Evolutionary conservation across 2,329 filamentous ascomycete genomes (phyloP).

Genomic region (Talaromyces islandicus): DNA sequence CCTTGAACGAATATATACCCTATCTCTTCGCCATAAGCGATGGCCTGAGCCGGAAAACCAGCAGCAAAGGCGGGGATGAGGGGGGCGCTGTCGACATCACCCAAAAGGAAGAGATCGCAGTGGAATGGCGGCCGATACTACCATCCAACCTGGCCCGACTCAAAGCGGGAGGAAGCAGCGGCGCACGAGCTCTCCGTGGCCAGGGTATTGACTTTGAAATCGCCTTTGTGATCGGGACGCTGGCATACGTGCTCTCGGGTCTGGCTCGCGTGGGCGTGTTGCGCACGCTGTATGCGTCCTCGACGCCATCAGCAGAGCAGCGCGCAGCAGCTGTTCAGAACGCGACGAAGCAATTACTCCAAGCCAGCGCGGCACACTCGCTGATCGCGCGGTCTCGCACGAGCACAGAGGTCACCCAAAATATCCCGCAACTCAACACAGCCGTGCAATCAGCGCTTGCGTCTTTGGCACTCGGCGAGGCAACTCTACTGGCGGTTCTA

Average conservation of each 20-base stretch:
- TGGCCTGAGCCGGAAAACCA: constrained; percentile 53
- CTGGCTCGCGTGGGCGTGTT: constrained; percentile 68
- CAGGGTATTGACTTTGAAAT: constrained; percentile 76
- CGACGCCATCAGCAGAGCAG: constrained; percentile 59
- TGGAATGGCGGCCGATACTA: constrained; percentile 77
- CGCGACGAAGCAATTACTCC: constrained; percentile 71
- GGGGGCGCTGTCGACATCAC: constrained; percentile 63
- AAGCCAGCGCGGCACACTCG: constrained; percentile 71
- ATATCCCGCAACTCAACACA: constrained; percentile 42
- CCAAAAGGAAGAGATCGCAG: constrained; percentile 61
- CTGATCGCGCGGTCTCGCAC: constrained; percentile 56
- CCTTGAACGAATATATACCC: constrained; percentile 71
- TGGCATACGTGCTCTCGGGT: constrained; percentile 68
- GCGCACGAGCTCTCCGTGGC: constrained; percentile 50
- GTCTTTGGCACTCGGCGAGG: constrained; percentile 71
- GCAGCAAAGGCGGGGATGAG: constrained; percentile 21
- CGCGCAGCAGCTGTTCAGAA: constrained; percentile 63
- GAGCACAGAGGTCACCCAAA: constrained; percentile 8
- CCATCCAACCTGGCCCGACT: constrained; percentile 41
- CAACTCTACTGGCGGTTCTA: constrained; percentile 79
- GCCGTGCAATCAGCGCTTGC: constrained; percentile 38
- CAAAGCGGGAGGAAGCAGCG: not conserved
- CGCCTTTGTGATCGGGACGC: constrained; percentile 68
- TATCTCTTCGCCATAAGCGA: constrained; percentile 74
- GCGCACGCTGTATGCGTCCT: constrained; percentile 60